A percentile compares a stretch with the other conserved stretches of the same genome.
These are phyloP conservation scores for Oryza glaberrima DNA, from an alignment of 176 grass and related monocot species.

Conservation along the genomic window DNA sequence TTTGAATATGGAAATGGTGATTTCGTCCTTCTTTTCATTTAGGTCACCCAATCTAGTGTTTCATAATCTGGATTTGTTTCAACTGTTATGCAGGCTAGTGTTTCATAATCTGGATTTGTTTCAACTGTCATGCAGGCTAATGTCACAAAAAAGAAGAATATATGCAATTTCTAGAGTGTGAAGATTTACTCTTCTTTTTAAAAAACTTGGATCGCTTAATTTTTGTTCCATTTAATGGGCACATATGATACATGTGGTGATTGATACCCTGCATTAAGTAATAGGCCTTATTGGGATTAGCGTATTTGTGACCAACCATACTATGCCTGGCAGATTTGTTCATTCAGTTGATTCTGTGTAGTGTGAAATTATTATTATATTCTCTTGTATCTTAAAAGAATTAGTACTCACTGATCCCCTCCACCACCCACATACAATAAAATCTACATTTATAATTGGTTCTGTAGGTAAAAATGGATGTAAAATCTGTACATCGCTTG, in stretches of 20 bases:
- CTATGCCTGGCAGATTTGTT: background rate
- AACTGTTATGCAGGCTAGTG: background rate
- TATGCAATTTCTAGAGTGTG: background rate
- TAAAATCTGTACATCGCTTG: slow-evolving; percentile 11
- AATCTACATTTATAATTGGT: slow-evolving; percentile 2
- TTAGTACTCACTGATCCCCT: background rate
- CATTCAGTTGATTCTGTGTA: background rate
- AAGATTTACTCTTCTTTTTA: background rate
- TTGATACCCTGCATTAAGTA: background rate
- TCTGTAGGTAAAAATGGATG: background rate
- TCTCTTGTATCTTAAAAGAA: background rate
- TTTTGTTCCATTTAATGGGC: background rate
- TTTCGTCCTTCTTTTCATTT: background rate
- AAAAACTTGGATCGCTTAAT: background rate
- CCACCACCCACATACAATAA: slow-evolving; percentile 3
- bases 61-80: background rate
- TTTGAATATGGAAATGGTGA: background rate
- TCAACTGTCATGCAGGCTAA: background rate
- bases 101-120: background rate
- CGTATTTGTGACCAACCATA: background rate
- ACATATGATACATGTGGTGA: background rate
- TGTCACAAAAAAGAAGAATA: background rate
- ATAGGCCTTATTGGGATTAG: background rate
- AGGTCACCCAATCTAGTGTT: slow-evolving; percentile 7
- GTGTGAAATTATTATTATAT: background rate